Percentiles rank a stretch among this genome's conserved stretches.
These are phyloP conservation scores for Saturnispora ahearnii DNA, from an alignment of 805 yeast species.

Conservation along the genomic window DNA sequence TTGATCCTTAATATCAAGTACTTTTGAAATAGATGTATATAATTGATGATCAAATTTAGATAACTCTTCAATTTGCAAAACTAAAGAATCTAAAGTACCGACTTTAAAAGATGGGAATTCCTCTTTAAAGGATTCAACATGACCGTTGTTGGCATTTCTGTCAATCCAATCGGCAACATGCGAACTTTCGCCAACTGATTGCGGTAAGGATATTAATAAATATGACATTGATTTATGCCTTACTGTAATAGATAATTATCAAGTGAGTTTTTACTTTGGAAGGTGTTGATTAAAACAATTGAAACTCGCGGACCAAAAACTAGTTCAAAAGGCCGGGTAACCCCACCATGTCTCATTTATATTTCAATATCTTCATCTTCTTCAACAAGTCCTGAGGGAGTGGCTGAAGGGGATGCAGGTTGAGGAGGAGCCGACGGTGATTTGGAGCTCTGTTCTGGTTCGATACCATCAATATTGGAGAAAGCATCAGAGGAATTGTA, in stretches of 20 bases:
- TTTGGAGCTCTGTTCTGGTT: background rate
- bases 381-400: background rate
- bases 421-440: background rate
- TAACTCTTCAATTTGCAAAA: constrained; percentile 85
- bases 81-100: constrained; percentile 88
- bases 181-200: constrained; percentile 21
- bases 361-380: constrained; percentile 1
- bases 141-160: constrained; percentile 46
- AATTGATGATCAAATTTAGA: constrained; percentile 75
- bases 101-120: constrained; percentile 80
- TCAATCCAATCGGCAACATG: constrained; percentile 43
- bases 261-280: background rate
- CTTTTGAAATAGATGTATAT: constrained; percentile 57
- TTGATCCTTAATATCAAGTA: constrained; percentile 59
- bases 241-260: background rate
- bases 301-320: background rate
- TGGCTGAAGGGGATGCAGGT: background rate
- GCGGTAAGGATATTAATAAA: constrained; percentile 25
- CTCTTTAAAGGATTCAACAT: constrained; percentile 46
- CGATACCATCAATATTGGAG: background rate
- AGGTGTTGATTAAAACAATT: background rate
- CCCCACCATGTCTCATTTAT: background rate
- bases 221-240: constrained; percentile 9
- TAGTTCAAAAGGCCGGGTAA: background rate
- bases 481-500: background rate